Base-by-base conservation (phyloP, 2,329 filamentous ascomycete genomes). In the Colletotrichum karsti region DNA sequence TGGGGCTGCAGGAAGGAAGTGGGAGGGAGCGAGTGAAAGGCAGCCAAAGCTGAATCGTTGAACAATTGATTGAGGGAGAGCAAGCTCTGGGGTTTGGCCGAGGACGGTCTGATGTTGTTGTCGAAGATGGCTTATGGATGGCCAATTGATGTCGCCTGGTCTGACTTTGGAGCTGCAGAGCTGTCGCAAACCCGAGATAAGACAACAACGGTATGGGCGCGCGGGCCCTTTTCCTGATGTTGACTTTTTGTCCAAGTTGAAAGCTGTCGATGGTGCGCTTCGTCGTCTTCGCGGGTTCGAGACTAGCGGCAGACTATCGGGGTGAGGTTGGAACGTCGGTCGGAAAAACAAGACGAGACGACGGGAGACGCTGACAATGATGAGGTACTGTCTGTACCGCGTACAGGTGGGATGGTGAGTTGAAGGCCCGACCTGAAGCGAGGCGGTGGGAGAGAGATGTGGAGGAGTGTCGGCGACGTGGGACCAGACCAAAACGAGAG, bases 281-380 rank as follows among this genome's bases (percentile, higher is more conserved):
- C 46, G 46, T 42, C 41, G 18, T 30, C 39, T 65, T 51, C 46
- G 65, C 46, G 37, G 53, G 39, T 30, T 68, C 33, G 65, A 64
- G 33, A 20, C 65, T 68, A 59, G 46, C 61, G 46, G 53, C 30
- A 58, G 65, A 64, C 53, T 67, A 64, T 64, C 64, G 64, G 44
- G 33, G 50, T 35, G 37, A 65, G 48, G 28, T 57, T 67, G 51
- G 59, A 46, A 57, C 59, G 64, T 57, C 44, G 59, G 41, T 57
- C 64, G 28, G 22, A 44, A 57, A 67, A 57, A 63, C 44, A 46
- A 44, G 8, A 67, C 64, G 42, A 63, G 51, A 30, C 41, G 53
- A 39, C 3, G 61, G 55, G 35, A 63, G 51, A 44, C 41, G 61
- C 41, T 24, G 63, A 56, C 35, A 56, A 54, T n/a, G 37, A 56